Evolutionary conservation across 257 asterid genomes (phyloP).

Genomic region (Jacaranda mimosifolia): DNA sequence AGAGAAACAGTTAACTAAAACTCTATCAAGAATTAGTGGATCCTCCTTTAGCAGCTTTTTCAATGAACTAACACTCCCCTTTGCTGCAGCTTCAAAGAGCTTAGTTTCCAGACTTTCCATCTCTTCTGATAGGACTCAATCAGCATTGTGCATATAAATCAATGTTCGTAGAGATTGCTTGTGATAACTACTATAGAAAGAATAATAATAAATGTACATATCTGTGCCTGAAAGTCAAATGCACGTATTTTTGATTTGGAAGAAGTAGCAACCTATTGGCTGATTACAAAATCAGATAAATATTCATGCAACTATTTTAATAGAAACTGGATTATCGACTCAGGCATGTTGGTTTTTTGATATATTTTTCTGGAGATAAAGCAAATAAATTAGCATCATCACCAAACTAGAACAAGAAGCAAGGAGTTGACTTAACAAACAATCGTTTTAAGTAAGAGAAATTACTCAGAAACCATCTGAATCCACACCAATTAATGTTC

Average conservation of each 20-base stretch:
- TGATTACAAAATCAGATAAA: background rate
- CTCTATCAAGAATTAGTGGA: slow-evolving; percentile 46
- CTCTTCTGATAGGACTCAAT: background rate
- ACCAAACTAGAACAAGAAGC: background rate
- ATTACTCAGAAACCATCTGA: too few species aligned
- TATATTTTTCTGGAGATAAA: background rate
- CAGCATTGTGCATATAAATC: background rate
- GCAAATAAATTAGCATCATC: background rate
- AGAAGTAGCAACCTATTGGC: background rate
- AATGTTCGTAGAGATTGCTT: background rate
- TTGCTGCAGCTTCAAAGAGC: slow-evolving; percentile 46
- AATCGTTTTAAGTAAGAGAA: background rate
- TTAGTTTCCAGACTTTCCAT: slow-evolving; percentile 33
- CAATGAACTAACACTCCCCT: slow-evolving; percentile 24
- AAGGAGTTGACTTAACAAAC: background rate
- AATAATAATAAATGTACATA: background rate
- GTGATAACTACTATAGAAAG: too few species aligned
- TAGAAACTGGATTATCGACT: background rate
- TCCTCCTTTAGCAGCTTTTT: slow-evolving; percentile 37
- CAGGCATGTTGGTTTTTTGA: background rate
- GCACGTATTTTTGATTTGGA: background rate
- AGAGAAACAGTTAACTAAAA: slow-evolving; percentile 9
- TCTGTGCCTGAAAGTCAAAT: background rate
- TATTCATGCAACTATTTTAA: background rate
- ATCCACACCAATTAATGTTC: too few species aligned